Conservation (phyloP, 306 rosid species). For the Ammopiptanthus mongolicus region DNA sequence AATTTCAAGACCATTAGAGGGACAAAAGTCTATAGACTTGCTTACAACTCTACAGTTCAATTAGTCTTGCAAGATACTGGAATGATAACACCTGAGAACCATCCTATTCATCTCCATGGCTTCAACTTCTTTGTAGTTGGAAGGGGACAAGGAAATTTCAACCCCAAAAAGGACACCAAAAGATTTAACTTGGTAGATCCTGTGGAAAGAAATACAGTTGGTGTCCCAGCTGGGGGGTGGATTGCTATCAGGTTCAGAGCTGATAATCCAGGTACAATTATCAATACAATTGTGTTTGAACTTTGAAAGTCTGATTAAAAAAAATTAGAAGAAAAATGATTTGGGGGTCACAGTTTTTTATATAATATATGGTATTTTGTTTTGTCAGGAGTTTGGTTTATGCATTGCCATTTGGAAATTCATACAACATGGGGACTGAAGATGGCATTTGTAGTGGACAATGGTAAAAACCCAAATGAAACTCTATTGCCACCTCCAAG, state of each 20-base stretch:
- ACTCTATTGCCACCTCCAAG: slow-evolving; percentile 60
- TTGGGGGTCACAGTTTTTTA: not conserved
- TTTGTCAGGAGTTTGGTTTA: slow-evolving; percentile 62
- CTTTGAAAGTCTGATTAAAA: not conserved
- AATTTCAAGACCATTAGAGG: slow-evolving; percentile 42
- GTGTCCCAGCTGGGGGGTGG: slow-evolving; percentile 70
- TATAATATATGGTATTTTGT: not conserved
- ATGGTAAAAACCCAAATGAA: slow-evolving; percentile 53
- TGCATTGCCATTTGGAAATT: slow-evolving; percentile 71
- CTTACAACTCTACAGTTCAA: slow-evolving; percentile 58
- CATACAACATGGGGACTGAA: slow-evolving; percentile 74
- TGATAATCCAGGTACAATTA: slow-evolving; percentile 58
- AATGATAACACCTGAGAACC: slow-evolving; percentile 60
- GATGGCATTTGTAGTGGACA: slow-evolving; percentile 76
- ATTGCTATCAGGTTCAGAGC: slow-evolving; percentile 61
- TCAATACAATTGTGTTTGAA: not conserved
- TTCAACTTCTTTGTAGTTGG: slow-evolving; percentile 64
- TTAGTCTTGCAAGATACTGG: slow-evolving; percentile 65
- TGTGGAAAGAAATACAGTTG: slow-evolving; percentile 59
- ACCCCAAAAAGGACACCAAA: slow-evolving; percentile 38
- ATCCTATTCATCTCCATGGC: slow-evolving; percentile 70
- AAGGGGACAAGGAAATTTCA: slow-evolving; percentile 51
- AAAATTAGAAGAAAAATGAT: not conserved
- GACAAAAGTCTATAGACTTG: slow-evolving; percentile 54
- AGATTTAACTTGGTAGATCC: slow-evolving; percentile 63